These are phyloP conservation scores for Lactarius sanguifluus DNA, from an alignment of 768 basidiomycete species.

Conservation along the genomic window DNA sequence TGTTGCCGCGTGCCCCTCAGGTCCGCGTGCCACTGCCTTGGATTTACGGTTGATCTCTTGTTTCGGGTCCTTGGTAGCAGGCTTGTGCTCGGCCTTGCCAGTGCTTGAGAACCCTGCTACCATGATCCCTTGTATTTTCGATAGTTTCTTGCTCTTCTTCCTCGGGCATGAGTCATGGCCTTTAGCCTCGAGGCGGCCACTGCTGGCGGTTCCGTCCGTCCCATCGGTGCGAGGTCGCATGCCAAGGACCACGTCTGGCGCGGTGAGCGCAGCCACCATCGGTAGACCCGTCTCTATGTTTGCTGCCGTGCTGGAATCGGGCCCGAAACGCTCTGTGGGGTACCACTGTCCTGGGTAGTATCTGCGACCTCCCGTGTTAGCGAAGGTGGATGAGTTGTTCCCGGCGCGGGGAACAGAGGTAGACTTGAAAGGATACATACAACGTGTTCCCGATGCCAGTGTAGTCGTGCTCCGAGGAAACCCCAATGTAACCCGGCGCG, in stretches of 20 bases:
- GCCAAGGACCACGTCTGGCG: background rate
- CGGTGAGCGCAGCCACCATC: background rate
- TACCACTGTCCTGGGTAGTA: too few species aligned
- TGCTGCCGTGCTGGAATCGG: too few species aligned
- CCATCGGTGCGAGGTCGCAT: background rate
- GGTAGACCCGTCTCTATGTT: too few species aligned
- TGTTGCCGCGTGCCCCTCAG: background rate
- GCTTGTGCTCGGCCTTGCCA: background rate
- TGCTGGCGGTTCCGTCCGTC: background rate
- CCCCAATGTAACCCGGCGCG: too few species aligned
- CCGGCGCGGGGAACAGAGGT: too few species aligned
- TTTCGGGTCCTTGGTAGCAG: constrained; percentile 1
- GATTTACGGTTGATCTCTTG: background rate
- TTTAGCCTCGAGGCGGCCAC: background rate
- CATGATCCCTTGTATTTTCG: background rate
- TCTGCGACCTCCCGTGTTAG: too few species aligned
- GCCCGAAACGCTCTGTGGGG: too few species aligned
- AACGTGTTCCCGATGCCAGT: too few species aligned
- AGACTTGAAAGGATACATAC: too few species aligned
- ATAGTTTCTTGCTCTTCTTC: background rate
- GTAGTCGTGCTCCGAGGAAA: too few species aligned
- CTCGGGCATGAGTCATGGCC: background rate
- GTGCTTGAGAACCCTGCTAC: background rate
- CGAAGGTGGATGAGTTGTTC: too few species aligned
- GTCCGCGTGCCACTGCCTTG: background rate